A percentile compares a stretch with the other conserved stretches of the same genome.
These are phyloP conservation scores for Silene noctiflora DNA, from an alignment of 179 eudicot species.

Conservation along the genomic window DNA sequence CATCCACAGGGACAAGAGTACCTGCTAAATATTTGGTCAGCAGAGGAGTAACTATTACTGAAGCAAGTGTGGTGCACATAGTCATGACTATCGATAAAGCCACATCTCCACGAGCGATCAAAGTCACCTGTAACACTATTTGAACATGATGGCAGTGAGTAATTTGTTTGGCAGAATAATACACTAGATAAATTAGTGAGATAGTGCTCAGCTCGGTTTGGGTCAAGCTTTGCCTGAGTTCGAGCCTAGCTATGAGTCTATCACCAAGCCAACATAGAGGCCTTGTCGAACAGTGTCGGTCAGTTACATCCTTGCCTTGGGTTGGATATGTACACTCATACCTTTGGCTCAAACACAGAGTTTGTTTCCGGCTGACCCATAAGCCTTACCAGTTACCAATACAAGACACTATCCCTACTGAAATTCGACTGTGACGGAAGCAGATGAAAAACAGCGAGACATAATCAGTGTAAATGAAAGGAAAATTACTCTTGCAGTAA, in stretches of 20 bases:
- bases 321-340: too few relatives aligned
- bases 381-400: too few relatives aligned
- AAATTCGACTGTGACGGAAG: neutral
- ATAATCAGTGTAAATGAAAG: neutral
- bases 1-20: constrained; percentile 61
- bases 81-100: constrained; percentile 72
- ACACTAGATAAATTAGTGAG: too few relatives aligned
- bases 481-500: neutral
- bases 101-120: constrained; percentile 73
- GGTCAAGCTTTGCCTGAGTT: too few relatives aligned
- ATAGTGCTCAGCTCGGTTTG: too few relatives aligned
- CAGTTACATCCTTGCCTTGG: too few relatives aligned
- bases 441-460: neutral
- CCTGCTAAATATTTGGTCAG: constrained; percentile 57
- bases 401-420: neutral
- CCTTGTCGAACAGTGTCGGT: too few relatives aligned
- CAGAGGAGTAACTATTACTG: constrained; percentile 64
- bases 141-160: constrained; percentile 31
- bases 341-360: too few relatives aligned
- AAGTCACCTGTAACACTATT: constrained; percentile 61
- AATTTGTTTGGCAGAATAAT: neutral
- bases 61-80: constrained; percentile 61
- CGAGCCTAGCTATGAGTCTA: too few relatives aligned
- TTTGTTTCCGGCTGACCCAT: too few relatives aligned
- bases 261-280: too few relatives aligned